Percentiles rank a stretch among this genome's conserved stretches.
phyloP scores from a whole-genome alignment of 148 eudicot genomes.

The Fallopia convolvulus region DNA sequence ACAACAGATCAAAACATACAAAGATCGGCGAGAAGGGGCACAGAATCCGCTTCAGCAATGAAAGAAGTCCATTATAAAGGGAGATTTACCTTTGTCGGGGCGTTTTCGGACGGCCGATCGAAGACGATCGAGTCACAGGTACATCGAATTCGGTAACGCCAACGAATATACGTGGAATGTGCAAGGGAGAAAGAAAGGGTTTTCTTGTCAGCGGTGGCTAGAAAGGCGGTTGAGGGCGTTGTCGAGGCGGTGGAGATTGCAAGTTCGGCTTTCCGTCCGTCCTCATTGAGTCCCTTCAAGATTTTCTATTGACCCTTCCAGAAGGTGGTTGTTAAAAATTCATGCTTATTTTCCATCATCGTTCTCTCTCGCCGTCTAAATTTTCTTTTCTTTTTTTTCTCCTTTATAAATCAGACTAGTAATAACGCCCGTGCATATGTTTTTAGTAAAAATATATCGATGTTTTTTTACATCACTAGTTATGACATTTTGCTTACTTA shows the following conservation, averaged over 20 bases:
- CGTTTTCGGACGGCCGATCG: background rate
- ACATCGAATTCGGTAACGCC: slow-evolving; percentile 3
- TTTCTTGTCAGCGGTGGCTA: slow-evolving; percentile 2
- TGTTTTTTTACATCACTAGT: too few relatives aligned
- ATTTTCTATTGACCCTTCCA: background rate
- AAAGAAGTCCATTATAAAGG: background rate
- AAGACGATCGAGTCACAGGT: background rate
- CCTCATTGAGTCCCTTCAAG: background rate
- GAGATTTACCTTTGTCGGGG: background rate
- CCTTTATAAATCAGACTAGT: too few relatives aligned
- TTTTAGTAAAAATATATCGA: too few relatives aligned
- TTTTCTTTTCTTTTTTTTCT: background rate
- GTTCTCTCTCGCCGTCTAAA: background rate
- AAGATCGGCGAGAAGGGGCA: background rate
- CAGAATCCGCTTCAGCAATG: background rate
- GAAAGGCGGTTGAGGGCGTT: slow-evolving; percentile 5
- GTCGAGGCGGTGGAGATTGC: background rate
- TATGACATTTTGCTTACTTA: too few relatives aligned
- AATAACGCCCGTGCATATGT: too few relatives aligned
- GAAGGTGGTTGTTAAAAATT: background rate
- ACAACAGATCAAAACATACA: background rate
- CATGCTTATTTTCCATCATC: background rate
- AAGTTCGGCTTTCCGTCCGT: background rate
- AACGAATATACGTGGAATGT: background rate
- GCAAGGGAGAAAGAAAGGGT: background rate